Evolutionary conservation across 2,329 filamentous ascomycete genomes (phyloP).

Genomic region (Raffaelea deltoideospora): DNA sequence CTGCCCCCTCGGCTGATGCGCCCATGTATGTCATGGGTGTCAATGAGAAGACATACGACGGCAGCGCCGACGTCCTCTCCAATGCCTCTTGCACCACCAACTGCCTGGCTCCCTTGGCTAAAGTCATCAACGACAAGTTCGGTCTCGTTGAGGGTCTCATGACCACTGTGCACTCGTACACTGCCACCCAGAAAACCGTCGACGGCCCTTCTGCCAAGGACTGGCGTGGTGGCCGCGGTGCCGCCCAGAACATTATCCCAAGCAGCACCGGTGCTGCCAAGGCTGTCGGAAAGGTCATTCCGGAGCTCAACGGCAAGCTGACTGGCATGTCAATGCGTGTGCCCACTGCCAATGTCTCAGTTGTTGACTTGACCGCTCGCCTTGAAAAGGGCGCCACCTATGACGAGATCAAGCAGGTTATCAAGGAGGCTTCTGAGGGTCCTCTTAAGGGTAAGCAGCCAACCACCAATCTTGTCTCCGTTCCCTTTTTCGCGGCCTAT

Average conservation of each 20-base stretch:
- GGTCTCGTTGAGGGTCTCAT: conserved; percentile 96
- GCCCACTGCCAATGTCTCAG: conserved; percentile 95
- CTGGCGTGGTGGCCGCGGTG: conserved; percentile 97
- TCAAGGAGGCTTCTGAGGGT: conserved; percentile 78
- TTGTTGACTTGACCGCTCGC: conserved; percentile 91
- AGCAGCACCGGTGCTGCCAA: conserved; percentile 98
- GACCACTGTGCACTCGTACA: conserved; percentile 99
- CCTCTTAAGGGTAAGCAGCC: conserved; percentile 76
- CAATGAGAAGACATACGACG: conserved; percentile 89
- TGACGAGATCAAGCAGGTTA: conserved; percentile 80
- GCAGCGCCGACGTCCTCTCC: conserved; percentile 84
- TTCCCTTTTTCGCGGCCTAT: neutral
- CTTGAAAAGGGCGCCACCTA: conserved; percentile 80
- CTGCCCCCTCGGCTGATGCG: conserved; percentile 82
- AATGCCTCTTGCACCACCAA: conserved; percentile 99
- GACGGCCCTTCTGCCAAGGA: conserved; percentile 97
- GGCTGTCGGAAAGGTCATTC: conserved; percentile 99
- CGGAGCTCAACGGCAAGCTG: conserved; percentile 94
- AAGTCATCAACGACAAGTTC: conserved; percentile 98
- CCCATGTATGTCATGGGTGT: conserved; percentile 99
- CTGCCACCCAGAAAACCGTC: conserved; percentile 98
- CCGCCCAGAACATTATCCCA: conserved; percentile 99
- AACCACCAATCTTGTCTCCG: too few relatives aligned
- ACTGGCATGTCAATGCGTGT: conserved; percentile 99
- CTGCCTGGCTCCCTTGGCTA: conserved; percentile 97